Evolutionary conservation across 106 monocot genomes (phyloP).

Genomic region (Dendrobium officinale): DNA sequence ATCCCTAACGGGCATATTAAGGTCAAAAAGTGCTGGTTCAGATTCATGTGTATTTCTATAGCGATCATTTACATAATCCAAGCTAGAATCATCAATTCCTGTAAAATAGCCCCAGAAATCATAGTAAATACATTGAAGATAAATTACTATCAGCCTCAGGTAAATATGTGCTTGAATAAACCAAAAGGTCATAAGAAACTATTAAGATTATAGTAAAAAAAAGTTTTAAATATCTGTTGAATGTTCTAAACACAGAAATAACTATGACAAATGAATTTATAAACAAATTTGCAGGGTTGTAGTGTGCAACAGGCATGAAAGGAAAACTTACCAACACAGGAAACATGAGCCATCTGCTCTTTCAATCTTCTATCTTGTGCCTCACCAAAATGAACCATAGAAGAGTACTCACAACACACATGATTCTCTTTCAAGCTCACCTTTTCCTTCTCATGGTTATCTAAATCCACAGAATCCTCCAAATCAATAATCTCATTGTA

Average conservation of each 20-base stretch:
- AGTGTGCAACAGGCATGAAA: no score
- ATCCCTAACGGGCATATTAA: conserved; percentile 25
- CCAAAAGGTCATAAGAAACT: no score
- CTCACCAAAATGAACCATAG: conserved; percentile 8
- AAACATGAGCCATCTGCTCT: neutral
- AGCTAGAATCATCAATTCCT: conserved; percentile 12
- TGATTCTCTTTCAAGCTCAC: neutral
- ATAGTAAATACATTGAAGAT: neutral
- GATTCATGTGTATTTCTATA: conserved; percentile 9
- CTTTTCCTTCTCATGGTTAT: conserved; percentile 10
- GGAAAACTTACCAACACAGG: conserved; percentile 15
- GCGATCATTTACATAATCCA: neutral
- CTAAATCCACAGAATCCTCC: conserved; percentile 24
- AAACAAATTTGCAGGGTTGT: neutral
- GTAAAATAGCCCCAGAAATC: conserved; percentile 5
- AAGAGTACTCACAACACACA: neutral
- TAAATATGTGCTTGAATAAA: no score
- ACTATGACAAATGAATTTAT: conserved; percentile 1
- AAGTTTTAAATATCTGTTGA: neutral
- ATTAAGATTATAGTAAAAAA: neutral
- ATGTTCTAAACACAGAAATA: neutral
- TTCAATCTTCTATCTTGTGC: conserved; percentile 2
- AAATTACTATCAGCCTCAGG: neutral
- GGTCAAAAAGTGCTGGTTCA: conserved; percentile 44
- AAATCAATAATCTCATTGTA: conserved; percentile 24